Conservation (phyloP, 352 stramenopile species). For the Globisporangium yorkense region DNA sequence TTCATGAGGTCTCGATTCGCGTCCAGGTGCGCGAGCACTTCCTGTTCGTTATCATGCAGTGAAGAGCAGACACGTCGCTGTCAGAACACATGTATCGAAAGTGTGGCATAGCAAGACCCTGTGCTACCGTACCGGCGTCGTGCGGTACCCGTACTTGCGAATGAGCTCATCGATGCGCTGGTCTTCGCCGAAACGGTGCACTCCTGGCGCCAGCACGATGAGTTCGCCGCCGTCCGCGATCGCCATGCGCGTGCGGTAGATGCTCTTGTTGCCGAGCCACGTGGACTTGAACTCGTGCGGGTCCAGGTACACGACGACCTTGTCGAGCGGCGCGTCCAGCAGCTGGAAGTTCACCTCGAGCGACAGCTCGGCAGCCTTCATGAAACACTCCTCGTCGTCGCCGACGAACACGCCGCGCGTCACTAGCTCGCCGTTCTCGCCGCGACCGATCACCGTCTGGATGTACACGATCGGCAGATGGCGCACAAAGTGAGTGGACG, state of each 20-base stretch:
- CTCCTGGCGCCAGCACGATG: constrained; percentile 92
- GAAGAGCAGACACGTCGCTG: constrained; percentile 5
- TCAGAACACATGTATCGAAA: no score
- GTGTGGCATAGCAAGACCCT: no score
- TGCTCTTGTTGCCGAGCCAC: constrained; percentile 97
- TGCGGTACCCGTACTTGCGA: constrained; percentile 95
- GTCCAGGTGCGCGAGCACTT: constrained; percentile 90
- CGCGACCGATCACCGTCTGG: constrained; percentile 92
- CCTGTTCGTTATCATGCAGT: constrained; percentile 22
- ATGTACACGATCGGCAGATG: constrained; percentile 94
- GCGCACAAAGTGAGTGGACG: constrained; percentile 88
- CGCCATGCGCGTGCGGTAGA: constrained; percentile 97
- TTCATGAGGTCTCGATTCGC: constrained; percentile 92
- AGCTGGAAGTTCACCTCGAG: constrained; percentile 96
- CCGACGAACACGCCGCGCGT: constrained; percentile 94
- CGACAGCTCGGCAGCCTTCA: constrained; percentile 91
- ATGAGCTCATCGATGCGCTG: constrained; percentile 93
- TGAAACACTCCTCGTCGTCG: constrained; percentile 95
- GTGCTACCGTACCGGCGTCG: constrained; percentile 74
- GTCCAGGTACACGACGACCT: constrained; percentile 96
- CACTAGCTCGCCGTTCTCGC: constrained; percentile 53
- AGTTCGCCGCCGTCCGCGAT: constrained; percentile 94
- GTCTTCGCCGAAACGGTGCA: constrained; percentile 94
- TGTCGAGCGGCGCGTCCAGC: constrained; percentile 86
- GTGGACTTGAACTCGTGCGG: constrained; percentile 96